phyloP scores from a whole-genome alignment of 2,329 filamentous ascomycete species.

The Trichoderma asperellum region DNA sequence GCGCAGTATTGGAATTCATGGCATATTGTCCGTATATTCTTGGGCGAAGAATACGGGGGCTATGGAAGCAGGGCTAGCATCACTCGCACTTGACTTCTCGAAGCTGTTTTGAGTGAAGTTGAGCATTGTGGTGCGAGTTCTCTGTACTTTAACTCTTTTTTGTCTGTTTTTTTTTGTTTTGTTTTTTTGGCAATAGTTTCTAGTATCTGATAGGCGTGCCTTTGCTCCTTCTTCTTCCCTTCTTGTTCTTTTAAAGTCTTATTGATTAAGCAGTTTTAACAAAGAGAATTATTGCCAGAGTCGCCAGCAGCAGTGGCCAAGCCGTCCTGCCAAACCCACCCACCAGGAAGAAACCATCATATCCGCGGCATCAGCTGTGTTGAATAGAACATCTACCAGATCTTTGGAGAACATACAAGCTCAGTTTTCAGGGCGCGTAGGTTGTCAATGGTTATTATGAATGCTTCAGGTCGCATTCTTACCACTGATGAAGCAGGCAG shows the following conservation, averaged over 20 bases:
- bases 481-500: no score
- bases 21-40: background rate
- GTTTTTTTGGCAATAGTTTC: constrained; percentile 22
- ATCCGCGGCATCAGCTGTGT: no score
- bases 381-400: no score
- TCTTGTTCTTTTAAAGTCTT: background rate
- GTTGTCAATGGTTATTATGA: no score
- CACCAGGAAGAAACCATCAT: background rate
- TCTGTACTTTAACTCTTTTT: constrained; percentile 23
- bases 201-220: constrained; percentile 28
- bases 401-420: no score
- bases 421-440: no score
- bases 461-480: no score
- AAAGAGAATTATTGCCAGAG: background rate
- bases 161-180: background rate
- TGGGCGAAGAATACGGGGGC: background rate
- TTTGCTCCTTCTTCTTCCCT: constrained; percentile 5
- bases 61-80: constrained; percentile 12
- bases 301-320: background rate
- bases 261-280: background rate
- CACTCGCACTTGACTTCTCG: background rate
- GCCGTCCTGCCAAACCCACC: background rate
- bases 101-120: constrained; percentile 1
- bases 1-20: background rate
- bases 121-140: background rate